Evolutionary conservation across 2,329 filamentous ascomycete genomes (phyloP), one percentile per base, ranked within the genome.

Genomic region (Pseudogymnoascus sp.): DNA sequence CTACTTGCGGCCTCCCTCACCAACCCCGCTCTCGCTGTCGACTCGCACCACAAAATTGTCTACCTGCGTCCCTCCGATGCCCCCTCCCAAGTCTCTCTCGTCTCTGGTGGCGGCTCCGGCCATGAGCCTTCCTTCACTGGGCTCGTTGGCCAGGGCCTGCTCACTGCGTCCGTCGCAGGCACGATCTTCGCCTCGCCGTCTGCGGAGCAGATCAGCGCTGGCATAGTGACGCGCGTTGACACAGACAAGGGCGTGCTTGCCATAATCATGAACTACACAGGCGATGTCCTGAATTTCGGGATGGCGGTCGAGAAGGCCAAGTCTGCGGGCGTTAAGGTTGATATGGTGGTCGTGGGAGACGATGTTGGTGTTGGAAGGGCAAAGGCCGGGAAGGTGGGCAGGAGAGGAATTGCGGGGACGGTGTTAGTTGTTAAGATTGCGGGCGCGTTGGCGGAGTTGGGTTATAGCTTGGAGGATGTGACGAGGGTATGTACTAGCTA

Each of bases 231-330:
- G 43, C 82, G 90, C 18, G 89, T 96, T 2, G 85, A 90, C 65
- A 82, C 83, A 3, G 80, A 83, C 49, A 83, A 85, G 66, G 93
- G 93, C 23, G 89, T 96, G 1, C 75, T 97, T 42, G 89, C 96
- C n/a, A 88, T 93, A 5, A 90, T 96, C 31, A 96, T 96, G 90
- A 97, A 97, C 75, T 96, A 96, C 76, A 96, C 91, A 1, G 90
- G 90, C 38, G 90, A 93, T 74, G 85, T 96, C 62, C 82, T 97
- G 68, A 96, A 96, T 77, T 97, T 97, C 73, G 93, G 92, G 63
- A 88, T 97, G 83, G 93, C 88, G 0, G 90, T 95, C 7, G 93
- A 97, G 76, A 96, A 96, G 78, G 92, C 92, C 14, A 88, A 89
- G 64, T 91, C 91, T 1, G 84, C 86, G 0, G 93, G 91, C 0